Evolutionary conservation across 2,329 filamentous ascomycete genomes (phyloP), one percentile per base, ranked within the genome.

Genomic region (Cladophialophora psammophila): DNA sequence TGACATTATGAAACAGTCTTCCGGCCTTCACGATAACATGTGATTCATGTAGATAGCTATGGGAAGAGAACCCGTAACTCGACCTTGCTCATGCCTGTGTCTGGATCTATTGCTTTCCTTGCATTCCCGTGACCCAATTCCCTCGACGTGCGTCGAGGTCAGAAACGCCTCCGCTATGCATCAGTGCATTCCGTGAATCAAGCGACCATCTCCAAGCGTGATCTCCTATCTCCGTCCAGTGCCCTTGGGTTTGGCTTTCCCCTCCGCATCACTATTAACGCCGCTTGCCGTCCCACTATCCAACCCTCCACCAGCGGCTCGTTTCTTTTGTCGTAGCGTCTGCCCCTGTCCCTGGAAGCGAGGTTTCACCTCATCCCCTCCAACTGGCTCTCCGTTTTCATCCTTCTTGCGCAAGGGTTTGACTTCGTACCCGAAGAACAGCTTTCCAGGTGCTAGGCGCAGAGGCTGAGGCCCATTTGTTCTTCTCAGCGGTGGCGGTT

Each of bases 361-460:
- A n/a, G 90, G 90, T 71, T 88, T 87, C 67, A 85, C 84, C 3
- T 86, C 84, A n/a, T 88, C 84, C 68, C 88, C 86, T 15, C 79
- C 75, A 42, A 88, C 85, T 66, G 90, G 88, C 67, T 89, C 84
- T 60, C 88, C 87, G 76, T 88, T 89, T 65, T 92, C 88, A 40
- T 88, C 90, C 65, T 90, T 88, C 8, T 91, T 92, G 82, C 93
- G 94, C 50, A 96, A 84, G 0, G 94, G 94, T 78, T 91, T 96
- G 76, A 97, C 86, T 75, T 96, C 91, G 75, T 98, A 99, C 2
- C 95, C 95, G 71, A 99, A 96, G 83, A 99, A 99, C 4, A 99
- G 84, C 80, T 97, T 96, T 74, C 95, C 95, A 0, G 91, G 90
- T 0, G 92, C 87, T 60, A 99, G 78, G 34, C 95, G 87, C 7